Base-by-base conservation (phyloP, 306 rosid species). In the Prunus padus region DNA sequence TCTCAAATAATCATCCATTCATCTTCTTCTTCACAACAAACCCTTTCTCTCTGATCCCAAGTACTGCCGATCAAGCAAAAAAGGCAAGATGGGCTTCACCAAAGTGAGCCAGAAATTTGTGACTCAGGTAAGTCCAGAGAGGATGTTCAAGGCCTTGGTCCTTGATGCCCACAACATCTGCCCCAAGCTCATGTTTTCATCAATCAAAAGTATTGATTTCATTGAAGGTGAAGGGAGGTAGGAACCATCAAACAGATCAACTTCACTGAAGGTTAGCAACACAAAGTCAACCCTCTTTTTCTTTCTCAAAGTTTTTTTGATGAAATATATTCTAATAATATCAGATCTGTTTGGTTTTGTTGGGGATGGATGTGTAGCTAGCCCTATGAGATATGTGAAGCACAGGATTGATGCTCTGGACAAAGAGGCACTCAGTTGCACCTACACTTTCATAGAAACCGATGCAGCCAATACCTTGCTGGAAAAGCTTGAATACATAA, bases 101-200 rank as follows among this genome's bases (percentile, higher is more conserved):
- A 83, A 67, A 67, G 71, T 79, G 45, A 71, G 57, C 56, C 83
- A 79, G 62, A 75, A 68, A 23, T 83, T 79, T 68, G 60, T 60
- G 19, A 75, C 87, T 1, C 79, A 77, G 82, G 76, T 86, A 55
- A 65, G 84, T 23, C 86, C 87, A 18, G 52, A 86, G 30, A 88
- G 90, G 86, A 84, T 86, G 84, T 82, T 88, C 90, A 88, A 86
- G 65, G 92, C 92, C 69, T 64, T 83, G 81, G 73, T 82, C 64
- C 45, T 70, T 14, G 90, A 88, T 54, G 61, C 86, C 63, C 83
- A 69, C 76, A 84, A 66, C 82, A 47, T 78, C 49, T 80, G 75
- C 76, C 92, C 84, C 78, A 82, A 75, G 71, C 79, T 80, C 76
- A 83, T 83, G 83, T 83, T 83, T 49, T 71, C 86, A 5, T 83